A percentile compares a stretch with the other conserved stretches of the same genome.
phyloP scores from a whole-genome alignment of 345 rosid genomes.

The Nasturtium officinale region DNA sequence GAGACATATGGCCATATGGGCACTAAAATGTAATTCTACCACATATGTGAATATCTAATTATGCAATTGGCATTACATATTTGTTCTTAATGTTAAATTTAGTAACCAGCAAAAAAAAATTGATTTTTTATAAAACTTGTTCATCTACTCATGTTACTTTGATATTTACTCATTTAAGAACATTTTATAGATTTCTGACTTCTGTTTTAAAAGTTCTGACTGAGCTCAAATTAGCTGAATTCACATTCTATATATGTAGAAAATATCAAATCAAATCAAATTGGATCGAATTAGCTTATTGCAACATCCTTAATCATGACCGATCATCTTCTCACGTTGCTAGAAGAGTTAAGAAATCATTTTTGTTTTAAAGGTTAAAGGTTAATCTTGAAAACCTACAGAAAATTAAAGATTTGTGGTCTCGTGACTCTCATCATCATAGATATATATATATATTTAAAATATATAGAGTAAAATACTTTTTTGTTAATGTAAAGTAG shows the following conservation, averaged over 20 bases:
- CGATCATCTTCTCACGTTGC: background rate
- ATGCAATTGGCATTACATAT: background rate
- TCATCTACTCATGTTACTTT: background rate
- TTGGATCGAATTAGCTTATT: background rate
- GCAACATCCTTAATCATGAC: background rate
- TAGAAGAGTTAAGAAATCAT: background rate
- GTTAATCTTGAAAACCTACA: background rate
- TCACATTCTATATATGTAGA: background rate
- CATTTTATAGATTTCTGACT: background rate
- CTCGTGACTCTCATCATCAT: background rate
- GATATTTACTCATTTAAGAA: background rate
- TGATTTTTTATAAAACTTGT: background rate
- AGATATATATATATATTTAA: too few species aligned
- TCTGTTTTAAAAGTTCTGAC: background rate
- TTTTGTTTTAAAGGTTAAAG: background rate
- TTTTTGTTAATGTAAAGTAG: constrained; percentile 6
- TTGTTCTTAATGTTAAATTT: background rate
- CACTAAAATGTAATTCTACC: background rate
- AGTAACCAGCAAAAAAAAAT: background rate
- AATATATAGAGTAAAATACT: background rate
- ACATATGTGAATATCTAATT: background rate
- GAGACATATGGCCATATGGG: background rate
- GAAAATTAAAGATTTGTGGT: background rate
- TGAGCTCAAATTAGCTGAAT: background rate
- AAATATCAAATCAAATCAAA: background rate